phyloP scores from a whole-genome alignment of 2,329 filamentous ascomycete genomes.

The Fusarium graminum region DNA sequence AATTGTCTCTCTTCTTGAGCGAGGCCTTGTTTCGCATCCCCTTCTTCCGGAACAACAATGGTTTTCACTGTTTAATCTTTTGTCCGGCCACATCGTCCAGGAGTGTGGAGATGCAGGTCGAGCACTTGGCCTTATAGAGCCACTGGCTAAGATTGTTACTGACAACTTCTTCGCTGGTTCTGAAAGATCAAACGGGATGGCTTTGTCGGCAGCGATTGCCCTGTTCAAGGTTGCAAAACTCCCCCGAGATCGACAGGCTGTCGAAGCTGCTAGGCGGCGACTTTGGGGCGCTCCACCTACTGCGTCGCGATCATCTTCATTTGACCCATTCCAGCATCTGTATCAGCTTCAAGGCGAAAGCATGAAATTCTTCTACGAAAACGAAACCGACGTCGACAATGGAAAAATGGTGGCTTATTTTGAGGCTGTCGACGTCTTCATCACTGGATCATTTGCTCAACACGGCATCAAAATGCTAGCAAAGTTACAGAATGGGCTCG shows the following conservation, averaged over 20 bases:
- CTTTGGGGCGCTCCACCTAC: slow-evolving; percentile 67
- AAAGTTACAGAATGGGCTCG: slow-evolving; percentile 72
- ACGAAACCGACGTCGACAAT: slow-evolving; percentile 56
- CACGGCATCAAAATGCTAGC: slow-evolving; percentile 69
- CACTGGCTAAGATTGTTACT: slow-evolving; percentile 70
- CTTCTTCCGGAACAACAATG: slow-evolving; percentile 62
- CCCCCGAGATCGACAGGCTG: slow-evolving; percentile 70
- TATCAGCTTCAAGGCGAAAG: slow-evolving; percentile 70
- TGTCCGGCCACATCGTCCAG: slow-evolving; percentile 68
- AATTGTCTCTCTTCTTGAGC: slow-evolving; percentile 74
- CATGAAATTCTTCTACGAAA: slow-evolving; percentile 67
- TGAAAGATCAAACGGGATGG: slow-evolving; percentile 42
- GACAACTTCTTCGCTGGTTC: slow-evolving; percentile 49
- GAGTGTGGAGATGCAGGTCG: slow-evolving; percentile 77
- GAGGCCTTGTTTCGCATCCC: slow-evolving; percentile 66
- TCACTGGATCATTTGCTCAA: slow-evolving; percentile 62
- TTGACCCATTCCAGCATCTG: slow-evolving; percentile 75
- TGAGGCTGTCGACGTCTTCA: slow-evolving; percentile 64
- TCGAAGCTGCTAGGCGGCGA: slow-evolving; percentile 74
- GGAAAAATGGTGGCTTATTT: slow-evolving; percentile 62
- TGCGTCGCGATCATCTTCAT: slow-evolving; percentile 58
- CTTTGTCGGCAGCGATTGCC: slow-evolving; percentile 56
- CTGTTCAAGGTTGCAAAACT: slow-evolving; percentile 64
- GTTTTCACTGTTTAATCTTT: slow-evolving; percentile 67
- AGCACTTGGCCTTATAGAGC: slow-evolving; percentile 77